Evolutionary conservation across 495 filamentous ascomycete species (phyloP), one percentile per base, ranked within the genome.

Genomic region (Talaromyces borbonicus): DNA sequence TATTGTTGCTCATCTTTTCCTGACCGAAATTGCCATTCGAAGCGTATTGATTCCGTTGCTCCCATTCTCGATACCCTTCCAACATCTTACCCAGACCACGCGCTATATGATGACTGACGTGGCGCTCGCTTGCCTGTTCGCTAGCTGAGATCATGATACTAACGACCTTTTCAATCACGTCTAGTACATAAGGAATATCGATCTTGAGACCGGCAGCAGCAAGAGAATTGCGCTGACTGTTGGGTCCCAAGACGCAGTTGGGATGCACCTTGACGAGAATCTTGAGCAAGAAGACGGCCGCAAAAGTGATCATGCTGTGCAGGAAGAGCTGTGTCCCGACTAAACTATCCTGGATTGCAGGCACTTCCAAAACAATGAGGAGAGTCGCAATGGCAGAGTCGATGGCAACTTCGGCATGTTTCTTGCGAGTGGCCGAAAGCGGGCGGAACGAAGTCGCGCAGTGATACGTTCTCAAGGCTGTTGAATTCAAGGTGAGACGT

Each of bases 291-390:
- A 78, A 78, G 2, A 78, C 73, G 6, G 65, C 67, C 1, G 74
- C 74, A 50, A 75, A 77, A 0, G 73, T 72, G 39, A 77, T 75
- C 73, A 77, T 78, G 48, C 69, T 71, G 57, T 76, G 70, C 8
- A 75, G 61, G 49, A 77, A 78, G 11, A 72, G 53, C 19, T 73
- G 73, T 3, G 75, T 67, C 8, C 73, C 74, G 31, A 74, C 70
- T 35, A 78, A 55, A 7, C 66, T 65, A 12, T 56, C 53, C 36
- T 72, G 69, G 14, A 78, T 70, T 43, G 77, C 72, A n/a, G 58
- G 58, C 46, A 74, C 73, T 7, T 71, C 64, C 15, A 77, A 47
- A 7, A 75, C 65, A 20, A 71, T 59, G 33, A 66, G 55, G 23
- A 78, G 61, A 25, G 72, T 75, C 15, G 63, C 59, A 22, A 71